A percentile compares a stretch with the other conserved stretches of the same genome.
phyloP scores from a whole-genome alignment of 2,329 filamentous ascomycete genomes.

The Colletotrichum musae region DNA sequence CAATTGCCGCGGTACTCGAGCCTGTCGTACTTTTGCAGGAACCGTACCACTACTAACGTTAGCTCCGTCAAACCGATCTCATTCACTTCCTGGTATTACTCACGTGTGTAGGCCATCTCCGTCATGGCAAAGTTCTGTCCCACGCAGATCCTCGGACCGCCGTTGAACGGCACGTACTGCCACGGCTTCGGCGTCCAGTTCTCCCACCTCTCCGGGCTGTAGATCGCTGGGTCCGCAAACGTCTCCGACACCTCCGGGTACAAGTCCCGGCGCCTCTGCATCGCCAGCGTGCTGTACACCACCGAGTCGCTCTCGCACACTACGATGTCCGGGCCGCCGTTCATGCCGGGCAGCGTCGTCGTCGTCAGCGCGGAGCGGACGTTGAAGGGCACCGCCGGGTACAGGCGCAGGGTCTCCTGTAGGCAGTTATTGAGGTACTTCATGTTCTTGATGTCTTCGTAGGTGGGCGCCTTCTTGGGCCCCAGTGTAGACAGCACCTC shows the following conservation, averaged over 20 bases:
- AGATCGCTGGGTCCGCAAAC: constrained; percentile 55
- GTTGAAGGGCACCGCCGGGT: constrained; percentile 86
- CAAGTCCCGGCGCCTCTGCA: constrained; percentile 65
- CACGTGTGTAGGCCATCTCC: constrained; percentile 67
- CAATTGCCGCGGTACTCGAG: constrained; percentile 65
- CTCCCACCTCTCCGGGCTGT: constrained; percentile 67
- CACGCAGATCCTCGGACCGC: constrained; percentile 57
- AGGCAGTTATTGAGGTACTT: constrained; percentile 82
- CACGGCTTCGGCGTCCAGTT: constrained; percentile 66
- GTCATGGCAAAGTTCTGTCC: constrained; percentile 73
- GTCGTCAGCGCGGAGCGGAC: constrained; percentile 79
- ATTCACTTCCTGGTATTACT: constrained; percentile 42
- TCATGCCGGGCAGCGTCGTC: constrained; percentile 75
- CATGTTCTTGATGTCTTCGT: constrained; percentile 66
- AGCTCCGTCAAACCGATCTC: neutral
- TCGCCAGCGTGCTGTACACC: constrained; percentile 64
- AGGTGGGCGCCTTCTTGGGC: constrained; percentile 43
- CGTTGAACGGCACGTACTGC: constrained; percentile 63
- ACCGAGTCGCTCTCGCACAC: constrained; percentile 62
- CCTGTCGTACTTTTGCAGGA: constrained; percentile 72
- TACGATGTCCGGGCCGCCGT: constrained; percentile 54
- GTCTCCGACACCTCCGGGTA: constrained; percentile 59
- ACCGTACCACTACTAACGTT: constrained; percentile 55
- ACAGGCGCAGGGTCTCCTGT: constrained; percentile 83
- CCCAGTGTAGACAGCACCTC: constrained; percentile 66